Percentiles rank a stretch among this genome's conserved stretches.
These are phyloP conservation scores for Cymbomonas tetramitiformis DNA, from an alignment of 139 green algal species.

Conservation along the genomic window DNA sequence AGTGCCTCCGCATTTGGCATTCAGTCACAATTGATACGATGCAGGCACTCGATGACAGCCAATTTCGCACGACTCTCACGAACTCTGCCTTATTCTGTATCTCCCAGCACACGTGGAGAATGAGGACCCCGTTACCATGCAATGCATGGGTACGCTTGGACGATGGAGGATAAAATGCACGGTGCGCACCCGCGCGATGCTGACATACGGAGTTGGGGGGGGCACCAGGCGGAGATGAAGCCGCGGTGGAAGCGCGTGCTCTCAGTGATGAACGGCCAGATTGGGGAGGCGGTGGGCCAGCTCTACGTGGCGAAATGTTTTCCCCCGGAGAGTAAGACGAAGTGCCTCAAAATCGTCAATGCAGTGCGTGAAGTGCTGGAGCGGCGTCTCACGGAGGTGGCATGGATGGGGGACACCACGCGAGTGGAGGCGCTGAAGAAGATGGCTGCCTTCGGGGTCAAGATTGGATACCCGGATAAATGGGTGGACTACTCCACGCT, in stretches of 20 bases:
- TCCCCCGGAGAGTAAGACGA: background rate
- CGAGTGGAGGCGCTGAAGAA: background rate
- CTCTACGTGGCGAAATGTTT: background rate
- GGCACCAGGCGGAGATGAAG: slow-evolving; percentile 3
- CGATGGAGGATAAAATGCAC: no score
- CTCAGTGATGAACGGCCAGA: background rate
- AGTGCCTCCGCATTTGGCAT: no score
- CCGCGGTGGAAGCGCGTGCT: slow-evolving; percentile 7
- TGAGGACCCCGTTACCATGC: no score
- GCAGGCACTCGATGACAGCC: no score
- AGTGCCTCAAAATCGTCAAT: background rate
- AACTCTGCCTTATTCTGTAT: no score
- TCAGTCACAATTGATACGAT: no score
- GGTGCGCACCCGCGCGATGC: no score
- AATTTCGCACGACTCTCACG: no score
- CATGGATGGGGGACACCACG: background rate
- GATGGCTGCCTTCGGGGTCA: background rate
- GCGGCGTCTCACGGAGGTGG: background rate
- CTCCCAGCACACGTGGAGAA: no score
- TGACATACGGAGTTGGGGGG: no score
- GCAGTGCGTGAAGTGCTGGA: background rate
- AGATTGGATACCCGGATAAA: slow-evolving; percentile 10
- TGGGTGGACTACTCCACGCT: slow-evolving; percentile 8
- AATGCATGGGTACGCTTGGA: no score
- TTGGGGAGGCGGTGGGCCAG: slow-evolving; percentile 4